A percentile compares a stretch with the other conserved stretches of the same genome.
Evolutionary conservation across 2,329 filamentous ascomycete genomes (phyloP).

Genomic region (Talaromyces pinophilus): DNA sequence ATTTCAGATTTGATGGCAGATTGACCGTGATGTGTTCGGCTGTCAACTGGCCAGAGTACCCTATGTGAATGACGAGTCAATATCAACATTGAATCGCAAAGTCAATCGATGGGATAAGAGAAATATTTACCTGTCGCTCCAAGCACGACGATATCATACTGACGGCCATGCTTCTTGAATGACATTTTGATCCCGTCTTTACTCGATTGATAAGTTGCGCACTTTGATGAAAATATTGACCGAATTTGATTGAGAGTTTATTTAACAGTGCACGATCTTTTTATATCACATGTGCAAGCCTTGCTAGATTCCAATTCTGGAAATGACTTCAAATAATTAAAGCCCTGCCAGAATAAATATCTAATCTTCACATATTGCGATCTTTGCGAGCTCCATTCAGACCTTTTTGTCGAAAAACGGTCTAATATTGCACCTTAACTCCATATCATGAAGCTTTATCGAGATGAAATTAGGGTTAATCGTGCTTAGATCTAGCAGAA

Average conservation of each 20-base stretch:
- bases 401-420: not conserved
- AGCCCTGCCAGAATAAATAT: not conserved
- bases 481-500: not conserved
- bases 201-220: not conserved
- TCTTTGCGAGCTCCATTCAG: not conserved
- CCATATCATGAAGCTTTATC: not conserved
- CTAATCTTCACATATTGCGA: not conserved
- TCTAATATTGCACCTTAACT: not conserved
- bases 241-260: not conserved
- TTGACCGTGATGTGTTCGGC: constrained; percentile 6
- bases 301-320: not conserved
- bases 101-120: not conserved
- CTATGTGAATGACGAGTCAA: not conserved
- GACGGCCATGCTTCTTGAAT: not conserved
- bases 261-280: not conserved
- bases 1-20: constrained; percentile 11
- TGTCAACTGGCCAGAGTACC: constrained; percentile 3
- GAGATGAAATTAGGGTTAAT: not conserved
- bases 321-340: not conserved
- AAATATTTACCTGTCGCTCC: constrained; percentile 5
- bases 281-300: not conserved
- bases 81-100: not conserved
- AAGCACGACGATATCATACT: not conserved
- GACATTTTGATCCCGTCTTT: not conserved
- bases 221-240: not conserved